Base-by-base conservation (phyloP, 1,139 yeast species). In the Geotrichum carabidarum region DNA sequence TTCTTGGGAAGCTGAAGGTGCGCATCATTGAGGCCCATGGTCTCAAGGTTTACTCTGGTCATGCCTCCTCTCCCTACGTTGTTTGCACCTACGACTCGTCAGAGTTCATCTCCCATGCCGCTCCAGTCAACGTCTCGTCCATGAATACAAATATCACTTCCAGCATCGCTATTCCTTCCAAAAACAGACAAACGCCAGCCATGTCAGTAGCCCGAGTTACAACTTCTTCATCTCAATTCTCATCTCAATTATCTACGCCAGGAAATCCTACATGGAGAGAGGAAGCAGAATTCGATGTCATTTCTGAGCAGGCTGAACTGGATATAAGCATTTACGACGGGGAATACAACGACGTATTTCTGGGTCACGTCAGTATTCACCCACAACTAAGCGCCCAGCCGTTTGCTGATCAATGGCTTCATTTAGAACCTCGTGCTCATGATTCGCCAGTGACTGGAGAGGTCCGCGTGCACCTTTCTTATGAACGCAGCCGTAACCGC, bases 21-120 rank as follows among this genome's bases (percentile, higher is more conserved):
- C 81, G 81, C 48, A 89, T 93, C 61, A 75, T 86, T 42, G 93
- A 88, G 68, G 97, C 96, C 2, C 79, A 78, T 57, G 84, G 82
- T 61, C 75, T 90, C 59, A 73, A 78, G 46, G 80, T 83, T 32
- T 74, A 75, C 53, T 71, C 80, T 2, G 74, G 78, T 11, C 42
- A 38, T n/a, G 70, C 70, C 60, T 78, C 89, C 8, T 84, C 82
- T 63, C 96, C 96, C 2, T 91, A 91, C 68, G 96, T 88, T 27
- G 96, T 91, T 36, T 88, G 96, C 69, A 87, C 96, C 1, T 91
- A 87, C 72, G 96, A 90, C 68, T 85, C 94, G 59, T 85, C 95
- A 1, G 98, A 91, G 72, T 87, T 84, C 62, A 90, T 91, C 58
- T 83, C 95, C 31, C 82, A 83, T 60, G 91, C 93, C 14, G 64